Evolutionary conservation across 139 green algal species (phyloP).

Genomic region (Pseudopediastrum boryanum): DNA sequence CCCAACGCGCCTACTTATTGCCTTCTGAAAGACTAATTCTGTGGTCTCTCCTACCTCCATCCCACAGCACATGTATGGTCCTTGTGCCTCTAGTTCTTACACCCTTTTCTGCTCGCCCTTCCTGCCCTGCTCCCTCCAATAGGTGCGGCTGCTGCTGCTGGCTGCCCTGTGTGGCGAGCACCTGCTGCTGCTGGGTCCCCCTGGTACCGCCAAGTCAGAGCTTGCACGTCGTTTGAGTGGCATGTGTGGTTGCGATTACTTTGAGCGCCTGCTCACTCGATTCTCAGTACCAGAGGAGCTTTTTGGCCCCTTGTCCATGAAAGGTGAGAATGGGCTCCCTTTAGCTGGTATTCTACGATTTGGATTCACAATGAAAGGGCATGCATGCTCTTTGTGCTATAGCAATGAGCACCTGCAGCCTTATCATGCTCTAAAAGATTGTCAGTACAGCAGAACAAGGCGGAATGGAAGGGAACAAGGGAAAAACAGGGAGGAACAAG

Average conservation of each 20-base stretch:
- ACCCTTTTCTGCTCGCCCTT: neutral
- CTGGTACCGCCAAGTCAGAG: constrained; percentile 93
- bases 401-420: too few relatives aligned
- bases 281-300: constrained; percentile 96
- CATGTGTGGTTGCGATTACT: constrained; percentile 76
- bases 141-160: constrained; percentile 88
- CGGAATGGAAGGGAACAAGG: too few relatives aligned
- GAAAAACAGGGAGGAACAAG: too few relatives aligned
- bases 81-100: neutral
- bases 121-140: neutral
- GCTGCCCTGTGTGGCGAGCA: constrained; percentile 91
- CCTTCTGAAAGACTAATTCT: too few relatives aligned
- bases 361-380: too few relatives aligned
- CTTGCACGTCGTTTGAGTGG: constrained; percentile 73
- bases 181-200: constrained; percentile 83
- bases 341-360: too few relatives aligned
- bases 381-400: too few relatives aligned
- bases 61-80: too few relatives aligned
- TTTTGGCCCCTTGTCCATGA: constrained; percentile 93
- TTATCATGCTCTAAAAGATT: too few relatives aligned
- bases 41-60: too few relatives aligned
- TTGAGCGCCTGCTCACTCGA: constrained; percentile 93
- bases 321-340: constrained; percentile 39
- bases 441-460: too few relatives aligned
- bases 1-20: too few relatives aligned